phyloP scores from a whole-genome alignment of 1,284 basidiomycete species.

The Chalciporus sp. region DNA sequence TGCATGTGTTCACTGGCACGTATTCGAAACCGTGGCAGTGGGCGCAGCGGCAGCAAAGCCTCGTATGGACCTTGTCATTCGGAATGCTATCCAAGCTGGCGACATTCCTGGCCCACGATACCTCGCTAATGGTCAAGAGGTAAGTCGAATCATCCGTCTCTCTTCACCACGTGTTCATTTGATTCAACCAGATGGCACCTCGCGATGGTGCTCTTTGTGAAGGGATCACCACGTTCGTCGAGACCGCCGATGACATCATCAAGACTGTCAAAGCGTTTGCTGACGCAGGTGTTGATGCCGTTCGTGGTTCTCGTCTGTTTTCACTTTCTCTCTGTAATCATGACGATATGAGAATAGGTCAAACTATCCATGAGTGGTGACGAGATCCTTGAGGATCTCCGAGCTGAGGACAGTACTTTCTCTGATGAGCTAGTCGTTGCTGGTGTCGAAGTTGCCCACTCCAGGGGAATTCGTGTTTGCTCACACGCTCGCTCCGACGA shows the following conservation, averaged over 20 bases:
- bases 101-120: slow-evolving; percentile 35
- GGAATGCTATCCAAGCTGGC: slow-evolving; percentile 35
- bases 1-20: no score
- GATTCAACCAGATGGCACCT: slow-evolving; percentile 28
- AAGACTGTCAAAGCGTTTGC: slow-evolving; percentile 20
- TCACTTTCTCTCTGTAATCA: no score
- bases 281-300: slow-evolving; percentile 24
- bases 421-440: slow-evolving; percentile 34
- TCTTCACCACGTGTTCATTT: no score
- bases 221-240: slow-evolving; percentile 34
- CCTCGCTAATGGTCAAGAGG: slow-evolving; percentile 34
- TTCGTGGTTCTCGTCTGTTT: no score
- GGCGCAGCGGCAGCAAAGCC: slow-evolving; percentile 36
- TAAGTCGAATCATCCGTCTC: no score
- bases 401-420: slow-evolving; percentile 38
- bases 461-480: slow-evolving; percentile 34
- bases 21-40: not conserved
- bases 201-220: slow-evolving; percentile 31
- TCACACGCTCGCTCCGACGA: slow-evolving; percentile 36
- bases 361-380: slow-evolving; percentile 39
- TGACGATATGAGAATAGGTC: not conserved
- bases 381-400: slow-evolving; percentile 37
- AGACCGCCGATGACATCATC: slow-evolving; percentile 27
- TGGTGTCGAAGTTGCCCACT: slow-evolving; percentile 34
- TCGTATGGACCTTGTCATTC: slow-evolving; percentile 32